phyloP scores from a whole-genome alignment of 2,329 filamentous ascomycete species.

The Paecilomyces sp. region DNA sequence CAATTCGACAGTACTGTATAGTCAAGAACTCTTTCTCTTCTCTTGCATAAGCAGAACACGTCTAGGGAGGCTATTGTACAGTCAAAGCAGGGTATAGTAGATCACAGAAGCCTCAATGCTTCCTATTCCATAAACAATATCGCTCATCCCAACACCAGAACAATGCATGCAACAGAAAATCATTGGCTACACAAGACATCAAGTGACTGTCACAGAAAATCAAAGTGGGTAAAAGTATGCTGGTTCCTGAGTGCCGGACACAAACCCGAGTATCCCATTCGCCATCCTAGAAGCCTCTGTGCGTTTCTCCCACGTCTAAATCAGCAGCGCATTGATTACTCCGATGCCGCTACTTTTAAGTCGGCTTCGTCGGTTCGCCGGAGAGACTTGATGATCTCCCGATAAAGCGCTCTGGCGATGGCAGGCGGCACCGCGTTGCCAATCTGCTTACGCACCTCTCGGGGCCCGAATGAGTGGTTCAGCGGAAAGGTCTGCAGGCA shows the following conservation, averaged over 20 bases:
- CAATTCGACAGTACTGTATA: background rate
- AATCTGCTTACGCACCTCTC: conserved; percentile 52
- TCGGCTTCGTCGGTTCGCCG: conserved; percentile 25
- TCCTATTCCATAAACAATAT: background rate
- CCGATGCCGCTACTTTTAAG: background rate
- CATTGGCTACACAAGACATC: background rate
- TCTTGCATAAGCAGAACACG: background rate
- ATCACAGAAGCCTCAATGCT: background rate
- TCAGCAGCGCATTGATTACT: background rate
- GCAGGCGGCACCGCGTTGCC: conserved; percentile 70
- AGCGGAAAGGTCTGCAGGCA: conserved; percentile 62
- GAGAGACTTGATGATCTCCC: conserved; percentile 29
- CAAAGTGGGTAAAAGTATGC: background rate
- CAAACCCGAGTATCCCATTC: background rate
- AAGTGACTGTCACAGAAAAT: background rate
- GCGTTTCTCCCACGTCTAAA: too few species aligned
- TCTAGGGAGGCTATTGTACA: background rate
- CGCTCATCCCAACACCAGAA: background rate
- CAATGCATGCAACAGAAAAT: background rate
- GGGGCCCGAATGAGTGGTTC: conserved; percentile 49
- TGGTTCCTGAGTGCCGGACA: background rate
- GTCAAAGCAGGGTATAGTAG: background rate
- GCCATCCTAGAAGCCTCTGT: background rate
- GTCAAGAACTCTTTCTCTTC: background rate
- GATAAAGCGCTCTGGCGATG: conserved; percentile 33